Percentiles rank a stretch among this genome's conserved stretches.
Evolutionary conservation across 2,329 filamentous ascomycete genomes (phyloP).

Genomic region (Fusarium sp.): DNA sequence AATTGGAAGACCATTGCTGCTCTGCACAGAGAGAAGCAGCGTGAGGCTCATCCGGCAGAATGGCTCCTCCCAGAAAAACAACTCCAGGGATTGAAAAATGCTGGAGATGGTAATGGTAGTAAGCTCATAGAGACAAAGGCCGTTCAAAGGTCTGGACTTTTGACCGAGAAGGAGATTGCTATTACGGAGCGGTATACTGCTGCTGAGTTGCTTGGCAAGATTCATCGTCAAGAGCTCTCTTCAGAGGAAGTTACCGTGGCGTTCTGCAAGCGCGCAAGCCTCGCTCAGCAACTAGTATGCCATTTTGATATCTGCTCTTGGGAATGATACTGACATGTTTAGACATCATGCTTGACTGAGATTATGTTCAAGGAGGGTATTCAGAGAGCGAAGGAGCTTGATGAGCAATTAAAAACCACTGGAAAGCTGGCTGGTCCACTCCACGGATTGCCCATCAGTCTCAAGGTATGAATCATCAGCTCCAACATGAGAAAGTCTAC

Average conservation of each 20-base stretch:
- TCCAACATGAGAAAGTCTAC: rapidly evolving
- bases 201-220: slow-evolving; percentile 22
- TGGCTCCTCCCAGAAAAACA: slow-evolving; percentile 27
- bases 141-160: slow-evolving; percentile 24
- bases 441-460: slow-evolving; percentile 41
- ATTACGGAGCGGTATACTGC: slow-evolving; percentile 37
- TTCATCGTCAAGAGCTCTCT: slow-evolving; percentile 19
- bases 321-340: neutral
- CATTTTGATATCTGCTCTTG: rapidly evolving
- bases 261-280: slow-evolving; percentile 40
- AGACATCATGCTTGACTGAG: slow-evolving; percentile 42
- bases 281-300: slow-evolving; percentile 41
- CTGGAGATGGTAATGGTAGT: slow-evolving; percentile 1
- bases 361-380: slow-evolving; percentile 38
- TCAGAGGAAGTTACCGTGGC: slow-evolving; percentile 40
- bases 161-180: slow-evolving; percentile 20
- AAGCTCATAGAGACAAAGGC: slow-evolving; percentile 28
- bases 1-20: slow-evolving; percentile 39
- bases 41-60: slow-evolving; percentile 20
- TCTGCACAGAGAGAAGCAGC: slow-evolving; percentile 34
- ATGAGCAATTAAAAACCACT: slow-evolving; percentile 37
- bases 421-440: slow-evolving; percentile 39
- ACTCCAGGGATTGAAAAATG: slow-evolving; percentile 8
- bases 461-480: slow-evolving; percentile 21
- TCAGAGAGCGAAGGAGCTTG: slow-evolving; percentile 25